Evolutionary conservation across 495 filamentous ascomycete genomes (phyloP).

Genomic region (Aspergillus taichungensis): DNA sequence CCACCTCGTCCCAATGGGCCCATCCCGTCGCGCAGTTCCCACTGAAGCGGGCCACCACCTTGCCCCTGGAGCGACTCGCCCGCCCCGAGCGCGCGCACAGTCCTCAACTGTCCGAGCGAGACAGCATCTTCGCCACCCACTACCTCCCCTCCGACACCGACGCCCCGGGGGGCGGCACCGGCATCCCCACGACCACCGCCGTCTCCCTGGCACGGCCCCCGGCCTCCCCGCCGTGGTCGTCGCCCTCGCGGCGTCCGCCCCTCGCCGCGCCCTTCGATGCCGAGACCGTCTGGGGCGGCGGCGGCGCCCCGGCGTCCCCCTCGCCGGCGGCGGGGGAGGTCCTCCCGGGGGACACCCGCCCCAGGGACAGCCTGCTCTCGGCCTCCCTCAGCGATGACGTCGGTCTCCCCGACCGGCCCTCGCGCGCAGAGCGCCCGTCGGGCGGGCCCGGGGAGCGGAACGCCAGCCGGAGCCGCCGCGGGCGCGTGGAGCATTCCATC

Average conservation of each 20-base stretch:
- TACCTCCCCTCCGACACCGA: conserved; percentile 44
- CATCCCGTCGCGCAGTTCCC: conserved; percentile 20
- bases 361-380: conserved; percentile 23
- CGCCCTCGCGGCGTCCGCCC: too few species aligned
- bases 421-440: too few species aligned
- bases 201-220: too few species aligned
- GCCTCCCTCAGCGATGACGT: conserved; percentile 25
- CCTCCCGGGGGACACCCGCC: conserved; percentile 12
- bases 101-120: conserved; percentile 51
- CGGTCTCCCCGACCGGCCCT: conserved; percentile 3
- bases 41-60: conserved; percentile 31
- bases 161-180: too few species aligned
- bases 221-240: too few species aligned
- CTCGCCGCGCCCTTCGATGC: too few species aligned
- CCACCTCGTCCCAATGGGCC: conserved; percentile 30
- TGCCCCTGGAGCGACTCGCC: conserved; percentile 20
- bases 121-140: conserved; percentile 57
- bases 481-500: conserved; percentile 70
- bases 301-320: conserved; percentile 36
- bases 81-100: conserved; percentile 22
- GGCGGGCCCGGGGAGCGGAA: conserved; percentile 19
- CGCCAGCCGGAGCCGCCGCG: conserved; percentile 35
- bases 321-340: conserved; percentile 31
- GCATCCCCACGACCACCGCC: too few species aligned
- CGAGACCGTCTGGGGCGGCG: too few species aligned